Evolutionary conservation across 2,329 filamentous ascomycete genomes (phyloP), one percentile per base, ranked within the genome.

Genomic region (Cladosporium sp.): DNA sequence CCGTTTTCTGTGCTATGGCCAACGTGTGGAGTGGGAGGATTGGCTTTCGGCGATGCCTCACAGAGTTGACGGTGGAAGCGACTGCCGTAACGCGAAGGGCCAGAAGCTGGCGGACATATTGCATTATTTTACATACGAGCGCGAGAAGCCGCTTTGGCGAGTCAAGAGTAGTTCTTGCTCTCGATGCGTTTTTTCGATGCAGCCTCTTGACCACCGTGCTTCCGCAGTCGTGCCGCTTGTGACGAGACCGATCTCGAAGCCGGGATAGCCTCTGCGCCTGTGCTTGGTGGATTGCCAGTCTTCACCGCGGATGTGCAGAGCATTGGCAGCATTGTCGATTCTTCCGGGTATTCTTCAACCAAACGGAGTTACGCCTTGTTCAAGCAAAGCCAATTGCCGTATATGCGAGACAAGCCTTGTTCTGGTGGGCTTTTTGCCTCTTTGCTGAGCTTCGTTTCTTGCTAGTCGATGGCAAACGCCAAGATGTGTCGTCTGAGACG

Each of bases 1-100:
- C 45, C 45, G 45, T 48, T 48, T 48, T 48, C 32, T 36, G 19
- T 47, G 45, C 45, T 48, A 48, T 48, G 45, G 45, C 45, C 45
- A 48, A 48, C 37, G 37, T 40, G 37, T 48, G 45, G 38, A 40
- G 45, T 34, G 20, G 45, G 22, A 36, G 17, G 45, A 48, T 48
- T 48, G 45, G 24, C 7, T 48, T 48, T 41, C 45, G 24, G 34
- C 45, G 24, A 48, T 20, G 24, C 27, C 45, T 41, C 24, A 20
- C n/a, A 36, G 19, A 8, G 17, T 19, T 37, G 37, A 36, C 24
- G 20, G 45, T 40, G 27, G 24, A 34, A n/a, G 37, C 45, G 36
- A 19, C 19, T 41, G 37, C 37, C 37, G 37, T 41, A 30, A n/a
- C 29, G 44, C 43, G 32, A 27, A 32, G 29, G 41, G 41, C 41